These are phyloP conservation scores for Rhododendron simsii DNA, from an alignment of 148 eudicot species.

Conservation along the genomic window DNA sequence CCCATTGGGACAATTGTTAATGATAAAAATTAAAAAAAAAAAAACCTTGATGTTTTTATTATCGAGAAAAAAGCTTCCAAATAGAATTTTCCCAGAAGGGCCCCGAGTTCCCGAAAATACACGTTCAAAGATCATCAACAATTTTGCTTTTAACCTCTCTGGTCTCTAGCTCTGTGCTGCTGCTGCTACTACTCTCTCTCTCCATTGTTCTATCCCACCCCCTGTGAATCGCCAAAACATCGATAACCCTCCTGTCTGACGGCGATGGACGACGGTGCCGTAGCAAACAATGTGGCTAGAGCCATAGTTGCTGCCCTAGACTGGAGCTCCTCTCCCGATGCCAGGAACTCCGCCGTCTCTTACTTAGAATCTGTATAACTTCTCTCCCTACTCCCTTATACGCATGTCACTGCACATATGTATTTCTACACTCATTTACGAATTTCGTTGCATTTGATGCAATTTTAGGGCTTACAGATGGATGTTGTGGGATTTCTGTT, in stretches of 20 bases:
- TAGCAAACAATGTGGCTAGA: constrained; percentile 61
- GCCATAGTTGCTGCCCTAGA: constrained; percentile 79
- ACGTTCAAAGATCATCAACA: neutral
- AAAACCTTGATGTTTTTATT: too few species aligned
- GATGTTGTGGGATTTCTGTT: neutral
- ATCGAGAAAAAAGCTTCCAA: too few species aligned
- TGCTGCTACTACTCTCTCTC: too few species aligned
- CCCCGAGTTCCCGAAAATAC: neutral
- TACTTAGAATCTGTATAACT: constrained; percentile 68
- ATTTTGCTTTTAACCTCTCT: neutral
- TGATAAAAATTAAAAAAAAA: too few species aligned
- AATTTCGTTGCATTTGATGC: neutral
- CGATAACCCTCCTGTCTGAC: neutral
- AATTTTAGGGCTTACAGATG: neutral
- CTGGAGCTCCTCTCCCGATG: constrained; percentile 72
- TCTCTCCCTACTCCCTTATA: neutral
- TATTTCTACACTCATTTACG: neutral
- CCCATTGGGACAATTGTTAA: too few species aligned
- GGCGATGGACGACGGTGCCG: constrained; percentile 47
- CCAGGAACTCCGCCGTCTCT: constrained; percentile 66
- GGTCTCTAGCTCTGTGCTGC: neutral
- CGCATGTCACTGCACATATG: neutral
- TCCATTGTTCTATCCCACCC: neutral
- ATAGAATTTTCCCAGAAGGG: neutral
- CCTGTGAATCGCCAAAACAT: neutral